These are phyloP conservation scores for Lyophyllum decastes DNA, from an alignment of 768 basidiomycete species.

Conservation along the genomic window DNA sequence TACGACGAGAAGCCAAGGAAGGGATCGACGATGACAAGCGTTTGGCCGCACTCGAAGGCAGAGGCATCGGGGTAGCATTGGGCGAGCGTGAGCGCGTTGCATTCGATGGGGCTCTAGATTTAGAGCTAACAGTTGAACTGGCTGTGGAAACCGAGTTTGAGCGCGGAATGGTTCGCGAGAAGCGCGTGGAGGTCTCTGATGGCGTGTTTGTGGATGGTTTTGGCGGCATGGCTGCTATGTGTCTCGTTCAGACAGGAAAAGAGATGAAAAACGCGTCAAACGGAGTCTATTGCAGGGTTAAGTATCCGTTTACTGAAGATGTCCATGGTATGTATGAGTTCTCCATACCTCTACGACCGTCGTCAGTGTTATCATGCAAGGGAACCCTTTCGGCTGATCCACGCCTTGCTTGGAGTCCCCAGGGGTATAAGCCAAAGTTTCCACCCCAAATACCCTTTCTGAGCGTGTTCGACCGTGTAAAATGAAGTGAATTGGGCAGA, in stretches of 20 bases:
- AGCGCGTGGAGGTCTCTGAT: slow-evolving; percentile 57
- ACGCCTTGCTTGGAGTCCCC: neutral
- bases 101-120: slow-evolving; percentile 56
- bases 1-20: slow-evolving; percentile 36
- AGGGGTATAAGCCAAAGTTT: neutral
- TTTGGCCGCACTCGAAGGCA: slow-evolving; percentile 31
- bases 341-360: neutral
- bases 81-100: slow-evolving; percentile 43
- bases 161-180: slow-evolving; percentile 48
- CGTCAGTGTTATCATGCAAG: neutral
- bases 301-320: neutral
- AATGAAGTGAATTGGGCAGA: neutral
- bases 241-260: neutral
- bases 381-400: neutral
- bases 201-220: slow-evolving; percentile 31
- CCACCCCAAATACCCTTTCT: neutral
- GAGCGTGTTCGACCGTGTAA: neutral
- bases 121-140: slow-evolving; percentile 32
- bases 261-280: neutral
- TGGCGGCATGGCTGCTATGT: slow-evolving; percentile 21
- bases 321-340: neutral
- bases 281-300: neutral
- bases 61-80: slow-evolving; percentile 53
- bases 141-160: slow-evolving; percentile 32
- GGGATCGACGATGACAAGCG: slow-evolving; percentile 39